These are phyloP conservation scores for Lactarius sp. DNA, from an alignment of 768 basidiomycete genomes.

Conservation along the genomic window DNA sequence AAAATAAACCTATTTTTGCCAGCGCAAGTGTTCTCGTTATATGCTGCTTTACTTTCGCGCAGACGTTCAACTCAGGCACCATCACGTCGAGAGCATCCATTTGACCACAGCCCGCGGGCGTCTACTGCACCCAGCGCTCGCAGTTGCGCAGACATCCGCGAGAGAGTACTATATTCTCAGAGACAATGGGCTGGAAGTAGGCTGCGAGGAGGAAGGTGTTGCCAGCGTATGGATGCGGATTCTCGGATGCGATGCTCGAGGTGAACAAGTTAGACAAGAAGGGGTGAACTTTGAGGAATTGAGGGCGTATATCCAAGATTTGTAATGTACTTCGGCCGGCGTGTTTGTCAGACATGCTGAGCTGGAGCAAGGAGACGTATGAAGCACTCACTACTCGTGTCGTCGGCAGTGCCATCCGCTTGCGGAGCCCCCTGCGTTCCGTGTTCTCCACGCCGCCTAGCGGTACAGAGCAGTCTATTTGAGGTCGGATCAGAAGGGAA, in stretches of 20 bases:
- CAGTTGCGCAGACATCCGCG: slow-evolving; percentile 62
- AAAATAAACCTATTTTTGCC: slow-evolving; percentile 60
- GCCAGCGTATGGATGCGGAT: slow-evolving; percentile 56
- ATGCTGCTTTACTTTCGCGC: neutral
- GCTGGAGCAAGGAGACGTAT: no score
- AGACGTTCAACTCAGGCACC: slow-evolving; percentile 45
- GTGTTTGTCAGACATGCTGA: no score
- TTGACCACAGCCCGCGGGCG: slow-evolving; percentile 43
- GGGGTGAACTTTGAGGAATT: slow-evolving; percentile 16
- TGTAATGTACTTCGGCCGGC: neutral
- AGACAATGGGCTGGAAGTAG: slow-evolving; percentile 75
- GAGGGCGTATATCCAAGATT: slow-evolving; percentile 8
- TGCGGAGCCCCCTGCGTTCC: no score
- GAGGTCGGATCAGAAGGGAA: no score
- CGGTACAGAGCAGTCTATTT: no score
- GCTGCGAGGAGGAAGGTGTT: slow-evolving; percentile 71
- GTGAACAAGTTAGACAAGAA: slow-evolving; percentile 1
- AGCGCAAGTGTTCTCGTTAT: slow-evolving; percentile 39
- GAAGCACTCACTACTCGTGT: no score
- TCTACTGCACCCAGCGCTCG: slow-evolving; percentile 56
- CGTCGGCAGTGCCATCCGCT: no score
- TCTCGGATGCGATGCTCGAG: slow-evolving; percentile 42
- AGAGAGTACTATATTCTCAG: slow-evolving; percentile 65
- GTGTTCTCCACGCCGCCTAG: no score
- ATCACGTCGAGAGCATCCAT: slow-evolving; percentile 73